Base-by-base conservation (phyloP, 2,329 filamentous ascomycete species). In the Claviceps citrina region DNA sequence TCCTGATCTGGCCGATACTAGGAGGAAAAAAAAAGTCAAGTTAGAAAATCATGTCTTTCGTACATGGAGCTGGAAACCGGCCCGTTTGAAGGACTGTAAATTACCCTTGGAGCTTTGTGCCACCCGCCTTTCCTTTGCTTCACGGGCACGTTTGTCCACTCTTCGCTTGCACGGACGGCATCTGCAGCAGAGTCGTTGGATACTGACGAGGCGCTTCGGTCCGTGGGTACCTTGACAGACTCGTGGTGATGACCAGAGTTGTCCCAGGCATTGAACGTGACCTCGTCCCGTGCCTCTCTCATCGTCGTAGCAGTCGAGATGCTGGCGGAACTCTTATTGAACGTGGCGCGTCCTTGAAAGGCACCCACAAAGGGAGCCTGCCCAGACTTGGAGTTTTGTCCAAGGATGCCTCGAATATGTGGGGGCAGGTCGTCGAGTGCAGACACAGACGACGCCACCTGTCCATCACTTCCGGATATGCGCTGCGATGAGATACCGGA, bases 201-300 rank as follows among this genome's bases (percentile, higher is more conserved):
- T 4, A 45, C 46, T 7, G 41, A 44, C 3, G 44, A 44, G 1
- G 45, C 2, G 37, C 39, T 1, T 42, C 31, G 31, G 43, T 48
- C 1, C 0, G 57, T 56, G 2, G 47, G 44, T 0, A 46, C 40
- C 40, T 58, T 59, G 30, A 43, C 20, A 1, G 19, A 40, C 3
- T 36, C 35, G 22, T 57, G 43, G 5, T 40, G 47, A 1, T 41
- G 43, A 0, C 59, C 59, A 4, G 30, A 40, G 1, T 48, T 15
- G 8, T 56, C 56, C 56, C 57, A 62, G 2, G 54, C 56, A 22
- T 58, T 60, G 46, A 45, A 60, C 5, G 18, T 0, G 32, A 24
- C 0, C 7, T 44, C 41, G 8, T 43, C 40, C 20, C 43, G 39
- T 2, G 40, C 41, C 20, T 48, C 44, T 1, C 51, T 50, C 8